phyloP scores from a whole-genome alignment of 495 filamentous ascomycete genomes.

The Melanomma pulvis-pyrius region DNA sequence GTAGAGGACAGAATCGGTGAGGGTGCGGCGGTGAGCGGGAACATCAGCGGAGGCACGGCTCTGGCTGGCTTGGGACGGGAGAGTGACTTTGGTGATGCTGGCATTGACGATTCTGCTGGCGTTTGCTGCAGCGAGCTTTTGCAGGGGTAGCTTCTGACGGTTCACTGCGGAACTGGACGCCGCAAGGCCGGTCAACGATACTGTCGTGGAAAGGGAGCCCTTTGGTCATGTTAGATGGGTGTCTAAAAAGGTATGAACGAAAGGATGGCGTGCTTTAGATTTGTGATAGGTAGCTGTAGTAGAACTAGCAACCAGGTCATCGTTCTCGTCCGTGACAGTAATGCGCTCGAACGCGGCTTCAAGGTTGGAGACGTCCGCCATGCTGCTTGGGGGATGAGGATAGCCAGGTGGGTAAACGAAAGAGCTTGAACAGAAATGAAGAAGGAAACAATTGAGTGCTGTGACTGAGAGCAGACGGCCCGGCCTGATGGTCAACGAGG shows the following conservation, averaged over 20 bases:
- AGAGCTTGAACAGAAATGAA: conserved; percentile 12
- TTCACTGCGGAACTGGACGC: conserved; percentile 38
- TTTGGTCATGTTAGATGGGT: conserved; percentile 30
- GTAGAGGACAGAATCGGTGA: conserved; percentile 54
- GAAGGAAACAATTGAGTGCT: conserved; percentile 24
- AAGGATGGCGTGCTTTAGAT: conserved; percentile 40
- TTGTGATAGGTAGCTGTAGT: conserved; percentile 41
- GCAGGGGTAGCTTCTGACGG: conserved; percentile 49
- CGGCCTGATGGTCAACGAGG: not conserved
- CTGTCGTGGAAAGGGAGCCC: conserved; percentile 43
- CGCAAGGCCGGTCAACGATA: conserved; percentile 44
- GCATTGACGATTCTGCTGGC: conserved; percentile 30
- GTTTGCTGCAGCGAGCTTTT: conserved; percentile 45
- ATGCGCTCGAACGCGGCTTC: conserved; percentile 49
- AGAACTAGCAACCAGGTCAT: conserved; percentile 35
- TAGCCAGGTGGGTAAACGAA: conserved; percentile 18
- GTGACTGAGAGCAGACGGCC: conserved; percentile 9
- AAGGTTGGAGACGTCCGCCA: conserved; percentile 42
- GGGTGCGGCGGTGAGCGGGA: conserved; percentile 33
- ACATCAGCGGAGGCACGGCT: conserved; percentile 43
- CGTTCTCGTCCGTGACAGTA: conserved; percentile 48
- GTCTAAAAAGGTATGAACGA: conserved; percentile 13
- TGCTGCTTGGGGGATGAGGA: conserved; percentile 24
- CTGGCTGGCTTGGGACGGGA: conserved; percentile 68
- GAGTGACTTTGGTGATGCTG: conserved; percentile 61